These are phyloP conservation scores for Teunomyces barrocoloradensis DNA, from an alignment of 805 yeast species.

Conservation along the genomic window DNA sequence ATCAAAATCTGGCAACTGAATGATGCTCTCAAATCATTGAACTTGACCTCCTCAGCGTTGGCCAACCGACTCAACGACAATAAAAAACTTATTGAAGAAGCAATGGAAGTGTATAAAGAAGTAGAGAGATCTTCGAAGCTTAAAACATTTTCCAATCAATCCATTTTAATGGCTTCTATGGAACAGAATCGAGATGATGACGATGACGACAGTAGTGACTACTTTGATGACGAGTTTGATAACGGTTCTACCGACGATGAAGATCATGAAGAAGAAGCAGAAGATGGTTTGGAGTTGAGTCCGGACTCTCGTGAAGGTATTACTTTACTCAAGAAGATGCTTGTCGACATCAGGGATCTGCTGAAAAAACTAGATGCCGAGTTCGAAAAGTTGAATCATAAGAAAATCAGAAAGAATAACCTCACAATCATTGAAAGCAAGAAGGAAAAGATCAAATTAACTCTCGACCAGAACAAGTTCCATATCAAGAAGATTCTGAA, in stretches of 20 bases:
- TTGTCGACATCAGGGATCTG: slow-evolving; percentile 33
- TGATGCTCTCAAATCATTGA: slow-evolving; percentile 15
- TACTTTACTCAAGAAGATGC: slow-evolving; percentile 28
- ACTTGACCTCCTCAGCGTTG: slow-evolving; percentile 10
- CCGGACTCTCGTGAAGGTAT: slow-evolving; percentile 35
- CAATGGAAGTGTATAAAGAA: slow-evolving; percentile 45
- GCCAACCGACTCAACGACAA: slow-evolving; percentile 32
- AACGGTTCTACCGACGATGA: slow-evolving; percentile 22
- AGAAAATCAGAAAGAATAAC: slow-evolving; percentile 39
- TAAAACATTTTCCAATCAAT: slow-evolving; percentile 45
- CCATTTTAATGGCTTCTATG: slow-evolving; percentile 42
- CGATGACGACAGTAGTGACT: slow-evolving; percentile 24
- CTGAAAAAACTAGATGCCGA: slow-evolving; percentile 38
- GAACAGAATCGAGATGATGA: slow-evolving; percentile 26
- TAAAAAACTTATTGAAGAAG: slow-evolving; percentile 41
- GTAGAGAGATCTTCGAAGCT: slow-evolving; percentile 43
- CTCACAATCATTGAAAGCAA: slow-evolving; percentile 35
- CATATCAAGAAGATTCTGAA: slow-evolving; percentile 36
- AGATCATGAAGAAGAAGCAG: slow-evolving; percentile 12
- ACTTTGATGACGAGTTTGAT: slow-evolving; percentile 20
- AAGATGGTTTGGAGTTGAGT: slow-evolving; percentile 19
- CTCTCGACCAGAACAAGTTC: slow-evolving; percentile 30
- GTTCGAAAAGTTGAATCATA: slow-evolving; percentile 38
- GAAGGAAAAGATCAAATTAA: slow-evolving; percentile 38
- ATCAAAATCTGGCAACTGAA: slow-evolving; percentile 45